Percentiles rank a stretch among this genome's conserved stretches.
Conservation (phyloP, 441 rosid species). For the Dalechampia spathulata region DNA sequence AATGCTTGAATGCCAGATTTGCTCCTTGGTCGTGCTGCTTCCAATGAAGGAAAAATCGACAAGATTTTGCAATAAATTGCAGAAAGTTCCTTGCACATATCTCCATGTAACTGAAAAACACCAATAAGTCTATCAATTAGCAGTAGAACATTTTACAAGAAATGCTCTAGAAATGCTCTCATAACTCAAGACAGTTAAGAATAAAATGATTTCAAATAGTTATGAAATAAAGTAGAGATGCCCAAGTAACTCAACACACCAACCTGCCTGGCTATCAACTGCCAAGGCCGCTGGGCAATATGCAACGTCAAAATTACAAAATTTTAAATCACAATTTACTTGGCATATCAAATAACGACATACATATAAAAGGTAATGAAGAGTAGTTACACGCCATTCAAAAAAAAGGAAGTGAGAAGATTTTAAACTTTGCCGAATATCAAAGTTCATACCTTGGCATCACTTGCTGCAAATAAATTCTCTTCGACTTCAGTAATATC, state of each 20-base stretch:
- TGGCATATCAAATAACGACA: neutral
- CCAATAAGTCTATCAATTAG: conserved; percentile 4
- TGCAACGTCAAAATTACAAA: neutral
- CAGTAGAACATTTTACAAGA: neutral
- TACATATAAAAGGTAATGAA: neutral
- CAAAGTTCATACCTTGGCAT: conserved; percentile 75
- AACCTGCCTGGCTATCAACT: neutral
- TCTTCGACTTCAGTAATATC: conserved; percentile 86
- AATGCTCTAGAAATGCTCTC: neutral
- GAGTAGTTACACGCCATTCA: neutral
- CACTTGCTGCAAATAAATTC: conserved; percentile 78
- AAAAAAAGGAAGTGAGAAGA: conserved; percentile 7
- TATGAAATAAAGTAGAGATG: neutral
- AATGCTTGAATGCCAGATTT: conserved; percentile 95
- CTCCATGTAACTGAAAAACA: conserved; percentile 85
- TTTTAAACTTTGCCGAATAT: neutral
- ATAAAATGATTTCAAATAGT: neutral
- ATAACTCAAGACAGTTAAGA: neutral
- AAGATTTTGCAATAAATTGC: conserved; percentile 64
- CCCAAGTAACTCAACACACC: neutral
- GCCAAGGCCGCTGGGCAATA: neutral
- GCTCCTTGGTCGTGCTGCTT: conserved; percentile 95
- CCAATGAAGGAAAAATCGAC: conserved; percentile 77
- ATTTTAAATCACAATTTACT: neutral
- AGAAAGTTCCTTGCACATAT: conserved; percentile 77